Percentiles rank a stretch among this genome's conserved stretches.
These are phyloP conservation scores for Coemansia sp. DNA, from an alignment of 192 early-diverging fungal species.

Conservation along the genomic window DNA sequence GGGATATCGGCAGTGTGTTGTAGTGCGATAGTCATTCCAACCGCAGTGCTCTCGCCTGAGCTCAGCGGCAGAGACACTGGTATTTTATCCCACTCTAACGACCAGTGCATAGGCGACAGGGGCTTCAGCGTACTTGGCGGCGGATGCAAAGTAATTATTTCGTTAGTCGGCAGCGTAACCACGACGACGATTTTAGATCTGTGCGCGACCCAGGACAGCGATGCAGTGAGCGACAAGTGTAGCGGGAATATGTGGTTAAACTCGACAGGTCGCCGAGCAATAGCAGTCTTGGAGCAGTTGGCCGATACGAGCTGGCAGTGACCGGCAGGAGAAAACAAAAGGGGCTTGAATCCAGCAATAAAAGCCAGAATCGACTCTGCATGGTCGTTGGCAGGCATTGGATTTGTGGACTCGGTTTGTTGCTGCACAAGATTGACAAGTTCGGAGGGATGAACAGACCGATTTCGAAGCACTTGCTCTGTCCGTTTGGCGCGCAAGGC, in stretches of 20 bases:
- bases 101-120: constrained; percentile 27
- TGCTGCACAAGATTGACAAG: not conserved
- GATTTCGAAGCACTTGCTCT: not conserved
- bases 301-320: constrained; percentile 34
- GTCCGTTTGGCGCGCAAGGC: constrained; percentile 17
- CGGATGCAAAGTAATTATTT: constrained; percentile 7
- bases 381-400: not conserved
- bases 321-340: constrained; percentile 21
- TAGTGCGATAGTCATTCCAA: constrained; percentile 25
- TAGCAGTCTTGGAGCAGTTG: constrained; percentile 3
- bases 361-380: constrained; percentile 12
- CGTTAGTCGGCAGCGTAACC: constrained; percentile 36
- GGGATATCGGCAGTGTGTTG: not conserved
- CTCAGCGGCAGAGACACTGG: constrained; percentile 44
- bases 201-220: constrained; percentile 29
- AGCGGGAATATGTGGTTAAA: constrained; percentile 53
- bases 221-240: constrained; percentile 18
- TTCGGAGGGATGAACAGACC: constrained; percentile 8
- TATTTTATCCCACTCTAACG: constrained; percentile 31
- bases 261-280: constrained; percentile 18
- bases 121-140: constrained; percentile 20
- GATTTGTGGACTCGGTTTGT: not conserved
- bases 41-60: constrained; percentile 36
- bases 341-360: constrained; percentile 23
- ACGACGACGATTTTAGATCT: constrained; percentile 18